These are phyloP conservation scores for Debaryomyces coudertii DNA, from an alignment of 1,139 yeast genomes.

Conservation along the genomic window DNA sequence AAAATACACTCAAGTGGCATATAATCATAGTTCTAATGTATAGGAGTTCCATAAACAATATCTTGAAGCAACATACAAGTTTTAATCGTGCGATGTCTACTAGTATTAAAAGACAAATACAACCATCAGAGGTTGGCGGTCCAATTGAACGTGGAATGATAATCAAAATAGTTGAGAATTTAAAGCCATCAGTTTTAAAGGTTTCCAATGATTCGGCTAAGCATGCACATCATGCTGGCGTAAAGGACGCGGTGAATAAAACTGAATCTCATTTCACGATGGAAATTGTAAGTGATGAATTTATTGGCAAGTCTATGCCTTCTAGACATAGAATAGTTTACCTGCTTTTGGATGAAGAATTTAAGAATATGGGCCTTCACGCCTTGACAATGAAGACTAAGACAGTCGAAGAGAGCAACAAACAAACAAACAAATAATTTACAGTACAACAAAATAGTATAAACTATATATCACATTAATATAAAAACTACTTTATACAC, in stretches of 20 bases:
- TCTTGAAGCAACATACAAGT: not conserved
- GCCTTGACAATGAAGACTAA: slow-evolving; percentile 87
- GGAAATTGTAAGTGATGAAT: slow-evolving; percentile 70
- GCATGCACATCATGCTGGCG: slow-evolving; percentile 87
- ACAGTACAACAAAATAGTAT: not conserved
- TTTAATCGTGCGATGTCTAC: slow-evolving; percentile 7
- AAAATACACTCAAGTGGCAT: not conserved
- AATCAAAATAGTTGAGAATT: slow-evolving; percentile 45
- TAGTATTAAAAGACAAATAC: slow-evolving; percentile 15
- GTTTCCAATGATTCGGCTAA: slow-evolving; percentile 82
- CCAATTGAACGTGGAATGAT: slow-evolving; percentile 58
- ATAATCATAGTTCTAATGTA: slow-evolving; percentile 4
- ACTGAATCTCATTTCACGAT: slow-evolving; percentile 83
- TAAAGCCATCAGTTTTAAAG: slow-evolving; percentile 56
- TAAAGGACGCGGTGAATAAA: slow-evolving; percentile 71
- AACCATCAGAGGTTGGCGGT: slow-evolving; percentile 33
- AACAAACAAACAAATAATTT: slow-evolving; percentile 11
- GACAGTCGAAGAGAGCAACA: slow-evolving; percentile 64
- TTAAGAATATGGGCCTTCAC: slow-evolving; percentile 74
- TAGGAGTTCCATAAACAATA: not conserved
- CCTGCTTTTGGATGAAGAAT: slow-evolving; percentile 68
- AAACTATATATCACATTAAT: slow-evolving; percentile 8
- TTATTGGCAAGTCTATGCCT: slow-evolving; percentile 70
- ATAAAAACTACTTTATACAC: slow-evolving; percentile 4
- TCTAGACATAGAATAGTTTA: slow-evolving; percentile 81